Evolutionary conservation across 2,329 filamentous ascomycete species (phyloP).

Genomic region (Phyllosticta capitalensis): DNA sequence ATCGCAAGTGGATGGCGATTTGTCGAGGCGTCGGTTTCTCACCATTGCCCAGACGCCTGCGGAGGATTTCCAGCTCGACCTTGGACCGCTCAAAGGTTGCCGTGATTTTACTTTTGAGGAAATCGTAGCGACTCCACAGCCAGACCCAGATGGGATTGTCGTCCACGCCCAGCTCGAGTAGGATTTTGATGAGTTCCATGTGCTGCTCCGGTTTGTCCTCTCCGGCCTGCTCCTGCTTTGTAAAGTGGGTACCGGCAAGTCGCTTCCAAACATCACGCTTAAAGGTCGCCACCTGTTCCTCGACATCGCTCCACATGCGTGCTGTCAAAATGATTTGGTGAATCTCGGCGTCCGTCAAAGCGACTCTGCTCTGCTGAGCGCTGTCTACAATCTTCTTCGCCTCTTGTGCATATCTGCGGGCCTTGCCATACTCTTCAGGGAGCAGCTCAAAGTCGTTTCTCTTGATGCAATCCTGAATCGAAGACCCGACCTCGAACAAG

Average conservation of each 20-base stretch:
- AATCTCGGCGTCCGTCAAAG: conserved; percentile 67
- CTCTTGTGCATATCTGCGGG: conserved; percentile 72
- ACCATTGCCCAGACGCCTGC: conserved; percentile 65
- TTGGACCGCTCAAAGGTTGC: conserved; percentile 74
- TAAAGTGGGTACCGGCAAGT: conserved; percentile 56
- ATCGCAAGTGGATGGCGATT: conserved; percentile 66
- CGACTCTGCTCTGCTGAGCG: conserved; percentile 38
- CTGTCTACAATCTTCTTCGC: conserved; percentile 58
- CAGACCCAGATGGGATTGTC: conserved; percentile 97
- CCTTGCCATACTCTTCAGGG: conserved; percentile 76
- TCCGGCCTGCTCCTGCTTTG: conserved; percentile 39
- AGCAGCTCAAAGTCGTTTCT: conserved; percentile 82
- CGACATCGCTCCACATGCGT: conserved; percentile 91
- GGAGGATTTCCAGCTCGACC: conserved; percentile 84
- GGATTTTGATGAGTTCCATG: conserved; percentile 78
- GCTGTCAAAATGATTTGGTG: conserved; percentile 82
- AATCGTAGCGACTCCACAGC: conserved; percentile 81
- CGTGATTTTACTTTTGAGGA: conserved; percentile 77
- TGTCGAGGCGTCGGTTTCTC: conserved; percentile 59
- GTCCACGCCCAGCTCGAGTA: conserved; percentile 88
- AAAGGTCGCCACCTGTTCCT: conserved; percentile 75
- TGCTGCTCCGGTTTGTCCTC: conserved; percentile 62
- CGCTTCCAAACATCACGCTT: conserved; percentile 85
- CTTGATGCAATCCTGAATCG: conserved; percentile 75
- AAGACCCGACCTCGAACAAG: conserved; percentile 70